Evolutionary conservation across 2,329 filamentous ascomycete species (phyloP).

Genomic region (Cytospora schulzeri): DNA sequence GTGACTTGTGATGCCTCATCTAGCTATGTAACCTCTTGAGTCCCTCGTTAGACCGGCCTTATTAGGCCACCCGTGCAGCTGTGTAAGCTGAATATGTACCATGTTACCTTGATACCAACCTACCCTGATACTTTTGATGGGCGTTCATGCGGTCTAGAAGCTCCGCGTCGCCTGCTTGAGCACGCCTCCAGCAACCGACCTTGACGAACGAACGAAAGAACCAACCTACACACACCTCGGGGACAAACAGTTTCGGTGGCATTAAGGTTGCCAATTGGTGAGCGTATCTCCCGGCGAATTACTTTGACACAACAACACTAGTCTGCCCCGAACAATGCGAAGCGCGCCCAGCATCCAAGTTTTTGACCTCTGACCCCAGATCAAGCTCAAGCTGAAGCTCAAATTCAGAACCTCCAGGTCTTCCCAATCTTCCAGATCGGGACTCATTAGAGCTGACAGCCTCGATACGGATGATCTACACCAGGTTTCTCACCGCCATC

Average conservation of each 20-base stretch:
- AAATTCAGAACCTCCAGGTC: not conserved
- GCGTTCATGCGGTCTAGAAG: constrained; percentile 5
- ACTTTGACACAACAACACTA: not conserved
- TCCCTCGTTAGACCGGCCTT: not conserved
- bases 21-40: not conserved
- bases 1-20: constrained; percentile 6
- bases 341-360: not conserved
- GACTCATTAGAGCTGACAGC: not conserved
- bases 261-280: constrained; percentile 7
- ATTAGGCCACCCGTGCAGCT: not conserved
- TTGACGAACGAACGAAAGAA: constrained; percentile 7
- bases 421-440: not conserved
- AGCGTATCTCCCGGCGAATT: constrained; percentile 2
- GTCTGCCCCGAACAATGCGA: not conserved
- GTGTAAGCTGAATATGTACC: not conserved
- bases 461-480: not conserved
- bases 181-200: not conserved
- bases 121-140: not conserved
- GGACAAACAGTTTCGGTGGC: not conserved
- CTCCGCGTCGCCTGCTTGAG: constrained; percentile 2
- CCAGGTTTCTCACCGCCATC: not conserved
- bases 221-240: not conserved
- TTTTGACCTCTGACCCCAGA: not conserved
- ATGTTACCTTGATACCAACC: not conserved
- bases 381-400: not conserved